Percentiles rank a stretch among this genome's conserved stretches.
Conservation (phyloP, 2,329 filamentous ascomycete genomes). For the Hypoxylon sp. region DNA sequence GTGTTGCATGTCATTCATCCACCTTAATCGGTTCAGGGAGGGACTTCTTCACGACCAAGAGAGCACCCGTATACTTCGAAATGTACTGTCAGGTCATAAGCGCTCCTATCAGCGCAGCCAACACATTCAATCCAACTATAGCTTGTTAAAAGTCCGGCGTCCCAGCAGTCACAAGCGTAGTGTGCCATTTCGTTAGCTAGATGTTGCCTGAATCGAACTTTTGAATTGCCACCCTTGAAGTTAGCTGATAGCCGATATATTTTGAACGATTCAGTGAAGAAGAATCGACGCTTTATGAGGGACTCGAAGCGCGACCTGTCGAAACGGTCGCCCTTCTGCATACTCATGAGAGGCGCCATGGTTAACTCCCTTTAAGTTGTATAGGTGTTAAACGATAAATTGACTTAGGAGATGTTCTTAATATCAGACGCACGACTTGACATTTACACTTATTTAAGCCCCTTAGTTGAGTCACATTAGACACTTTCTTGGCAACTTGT, state of each 20-base stretch:
- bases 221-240: not conserved
- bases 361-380: not conserved
- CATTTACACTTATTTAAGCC: not conserved
- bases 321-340: not conserved
- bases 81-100: not conserved
- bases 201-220: not conserved
- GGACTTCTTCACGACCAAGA: constrained; percentile 85
- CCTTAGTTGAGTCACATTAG: not conserved
- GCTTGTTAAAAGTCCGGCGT: not conserved
- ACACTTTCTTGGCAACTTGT: too few species aligned
- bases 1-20: constrained; percentile 80
- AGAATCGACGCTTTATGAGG: not conserved
- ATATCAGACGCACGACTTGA: not conserved
- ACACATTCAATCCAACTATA: not conserved
- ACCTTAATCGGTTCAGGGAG: constrained; percentile 81
- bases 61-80: constrained; percentile 58
- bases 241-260: not conserved
- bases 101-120: not conserved
- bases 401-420: not conserved
- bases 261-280: not conserved
- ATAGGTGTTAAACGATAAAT: not conserved
- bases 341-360: not conserved
- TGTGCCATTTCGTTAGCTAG: not conserved
- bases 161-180: not conserved
- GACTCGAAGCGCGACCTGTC: not conserved